A percentile compares a stretch with the other conserved stretches of the same genome.
These are phyloP conservation scores for Corymbia calophylla DNA, from an alignment of 441 rosid species.

Conservation along the genomic window DNA sequence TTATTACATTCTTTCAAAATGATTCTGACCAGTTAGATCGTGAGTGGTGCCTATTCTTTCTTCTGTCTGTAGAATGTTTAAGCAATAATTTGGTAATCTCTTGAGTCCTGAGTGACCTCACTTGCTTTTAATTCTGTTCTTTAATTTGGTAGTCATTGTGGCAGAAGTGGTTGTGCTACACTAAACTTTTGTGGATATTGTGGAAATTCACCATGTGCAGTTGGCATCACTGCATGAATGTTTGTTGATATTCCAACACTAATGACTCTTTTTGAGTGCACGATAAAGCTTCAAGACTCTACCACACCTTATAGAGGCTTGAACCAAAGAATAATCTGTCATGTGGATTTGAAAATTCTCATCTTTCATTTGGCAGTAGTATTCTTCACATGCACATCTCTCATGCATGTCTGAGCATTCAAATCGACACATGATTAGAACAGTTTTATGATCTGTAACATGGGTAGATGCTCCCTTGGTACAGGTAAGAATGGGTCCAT, in stretches of 20 bases:
- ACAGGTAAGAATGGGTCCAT: not conserved
- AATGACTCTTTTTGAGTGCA: not conserved
- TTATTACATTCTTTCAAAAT: not conserved
- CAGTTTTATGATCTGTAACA: not conserved
- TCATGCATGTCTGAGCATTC: not conserved
- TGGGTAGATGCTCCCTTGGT: not conserved
- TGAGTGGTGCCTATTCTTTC: not conserved
- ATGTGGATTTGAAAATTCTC: not conserved
- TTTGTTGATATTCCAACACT: not conserved
- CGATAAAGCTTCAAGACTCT: not conserved
- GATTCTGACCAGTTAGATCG: not conserved
- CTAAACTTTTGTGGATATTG: not conserved
- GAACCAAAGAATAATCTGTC: not conserved
- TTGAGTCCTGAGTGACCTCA: not conserved
- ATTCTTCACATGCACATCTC: not conserved
- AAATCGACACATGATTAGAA: not conserved
- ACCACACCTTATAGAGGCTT: not conserved
- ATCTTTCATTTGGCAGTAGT: not conserved
- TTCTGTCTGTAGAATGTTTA: not conserved
- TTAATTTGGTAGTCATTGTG: not conserved
- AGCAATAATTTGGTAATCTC: not conserved
- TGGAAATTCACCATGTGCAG: not conserved
- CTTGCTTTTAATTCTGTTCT: not conserved
- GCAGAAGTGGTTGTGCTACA: not conserved
- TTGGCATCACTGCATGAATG: not conserved